Percentiles rank a stretch among this genome's conserved stretches.
Evolutionary conservation across 768 basidiomycete genomes (phyloP).

Genomic region (Boletus rufocinnamomeus): DNA sequence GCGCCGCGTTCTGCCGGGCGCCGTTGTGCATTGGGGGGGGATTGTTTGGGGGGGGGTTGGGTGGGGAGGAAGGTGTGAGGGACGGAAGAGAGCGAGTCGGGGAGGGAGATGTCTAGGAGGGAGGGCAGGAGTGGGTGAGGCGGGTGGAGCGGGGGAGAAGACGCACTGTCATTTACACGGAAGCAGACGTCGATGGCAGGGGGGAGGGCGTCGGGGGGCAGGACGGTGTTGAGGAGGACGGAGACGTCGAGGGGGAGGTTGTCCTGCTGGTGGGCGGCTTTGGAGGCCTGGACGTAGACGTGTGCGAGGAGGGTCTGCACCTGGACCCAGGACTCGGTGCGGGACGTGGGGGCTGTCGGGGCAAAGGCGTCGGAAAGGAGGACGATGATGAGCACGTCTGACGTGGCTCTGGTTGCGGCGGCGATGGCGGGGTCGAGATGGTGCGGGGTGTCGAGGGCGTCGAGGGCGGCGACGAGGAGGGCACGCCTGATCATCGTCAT

Average conservation of each 20-base stretch:
- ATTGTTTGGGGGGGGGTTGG: conserved; percentile 9
- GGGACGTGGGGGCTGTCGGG: conserved; percentile 32
- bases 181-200: conserved; percentile 45
- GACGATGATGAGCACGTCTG: conserved; percentile 57
- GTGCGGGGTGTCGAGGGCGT: conserved; percentile 50
- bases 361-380: conserved; percentile 67
- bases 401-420: conserved; percentile 46
- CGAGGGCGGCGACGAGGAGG: conserved; percentile 58
- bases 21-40: no score
- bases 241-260: conserved; percentile 77
- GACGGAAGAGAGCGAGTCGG: conserved; percentile 41
- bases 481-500: conserved; percentile 15
- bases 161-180: conserved; percentile 47
- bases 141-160: neutral
- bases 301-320: conserved; percentile 79
- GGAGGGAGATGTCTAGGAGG: conserved; percentile 39
- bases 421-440: conserved; percentile 58
- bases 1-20: no score
- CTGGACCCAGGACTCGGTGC: conserved; percentile 57
- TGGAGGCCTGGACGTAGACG: conserved; percentile 85
- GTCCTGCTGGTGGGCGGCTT: conserved; percentile 63
- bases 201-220: conserved; percentile 44
- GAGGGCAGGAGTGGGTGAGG: conserved; percentile 11
- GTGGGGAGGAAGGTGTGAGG: conserved; percentile 30
- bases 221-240: conserved; percentile 66